Evolutionary conservation across 805 yeast species (phyloP), one percentile per base, ranked within the genome.

Genomic region (Myxozyma udenii): DNA sequence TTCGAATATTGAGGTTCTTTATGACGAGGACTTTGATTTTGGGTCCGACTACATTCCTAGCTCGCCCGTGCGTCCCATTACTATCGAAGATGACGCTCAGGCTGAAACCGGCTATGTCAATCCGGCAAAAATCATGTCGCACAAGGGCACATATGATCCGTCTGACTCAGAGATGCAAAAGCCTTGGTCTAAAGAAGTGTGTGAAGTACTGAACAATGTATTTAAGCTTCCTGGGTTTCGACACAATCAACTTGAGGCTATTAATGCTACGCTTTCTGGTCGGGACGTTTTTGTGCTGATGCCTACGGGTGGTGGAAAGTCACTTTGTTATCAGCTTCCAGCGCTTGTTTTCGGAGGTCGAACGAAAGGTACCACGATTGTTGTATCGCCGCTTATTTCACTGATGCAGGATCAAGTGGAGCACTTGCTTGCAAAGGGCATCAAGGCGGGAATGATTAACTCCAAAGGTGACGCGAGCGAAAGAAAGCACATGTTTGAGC

Each of bases 241-340:
- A 50, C 78, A 81, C 3, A 86, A 91, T 66, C 98, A 93, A 65
- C 69, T 84, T 33, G 93, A 87, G 48, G 98, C 97, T 0, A 79
- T 93, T 4, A 81, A 84, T 62, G 83, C 95, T 1, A 83, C 77
- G 1, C 87, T 26, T 64, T 83, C 77, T 3, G 96, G 96, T 0
- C 76, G 78, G 40, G 98, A 93, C 67, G 95, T 87, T 0, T 88
- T 93, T 70, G 97, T 93, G 1, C 73, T 93, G 61, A 91, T 93
- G 96, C 98, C 98, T 0, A 93, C 98, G 0, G 98, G 98, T 35
- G 98, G 98, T 45, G 98, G 98, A 45, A 93, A 93, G 66, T 90
- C 98, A 0, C 70, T 93, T 26, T 93, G 98, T 66, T 93, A 90
- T 68, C 98, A 93, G 68, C 74, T 93, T 33, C 98, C 98, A 0